Evolutionary conservation across 2,329 filamentous ascomycete species (phyloP).

Genomic region (Pyrenochaeta sp.): DNA sequence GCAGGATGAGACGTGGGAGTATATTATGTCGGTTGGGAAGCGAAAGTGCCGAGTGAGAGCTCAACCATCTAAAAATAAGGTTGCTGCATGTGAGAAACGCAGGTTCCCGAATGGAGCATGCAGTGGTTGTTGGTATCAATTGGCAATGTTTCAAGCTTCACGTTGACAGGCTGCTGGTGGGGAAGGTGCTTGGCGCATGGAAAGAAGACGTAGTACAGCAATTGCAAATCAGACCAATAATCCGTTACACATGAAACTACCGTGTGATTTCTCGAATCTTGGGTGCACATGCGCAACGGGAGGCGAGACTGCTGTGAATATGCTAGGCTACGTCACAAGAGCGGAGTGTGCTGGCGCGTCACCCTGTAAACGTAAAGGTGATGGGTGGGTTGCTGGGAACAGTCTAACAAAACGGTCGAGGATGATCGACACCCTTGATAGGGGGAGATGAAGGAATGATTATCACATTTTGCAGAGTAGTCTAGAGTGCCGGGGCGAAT

Average conservation of each 20-base stretch:
- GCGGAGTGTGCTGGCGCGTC: slow-evolving; percentile 1
- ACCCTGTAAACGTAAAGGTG: too few species aligned
- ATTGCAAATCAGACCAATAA: too few species aligned
- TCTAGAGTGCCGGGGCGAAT: too few species aligned
- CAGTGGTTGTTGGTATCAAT: slow-evolving; percentile 12
- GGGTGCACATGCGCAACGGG: too few species aligned
- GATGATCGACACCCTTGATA: not conserved
- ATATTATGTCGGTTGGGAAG: slow-evolving; percentile 5
- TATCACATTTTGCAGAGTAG: too few species aligned
- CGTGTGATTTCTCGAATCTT: too few species aligned
- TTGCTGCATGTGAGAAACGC: slow-evolving; percentile 4
- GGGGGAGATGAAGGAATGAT: too few species aligned
- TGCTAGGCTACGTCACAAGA: not conserved
- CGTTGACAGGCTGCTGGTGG: slow-evolving; percentile 6
- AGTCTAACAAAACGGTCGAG: not conserved
- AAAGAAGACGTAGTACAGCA: too few species aligned
- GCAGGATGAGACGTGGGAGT: too few species aligned
- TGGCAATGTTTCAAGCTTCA: slow-evolving; percentile 22
- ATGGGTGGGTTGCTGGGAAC: too few species aligned
- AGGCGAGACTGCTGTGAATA: too few species aligned
- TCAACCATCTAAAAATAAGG: slow-evolving; percentile 15
- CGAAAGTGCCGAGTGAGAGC: slow-evolving; percentile 10
- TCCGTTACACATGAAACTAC: too few species aligned
- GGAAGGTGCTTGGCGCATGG: slow-evolving; percentile 10
- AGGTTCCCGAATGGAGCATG: slow-evolving; percentile 13